Percentiles rank a stretch among this genome's conserved stretches.
Evolutionary conservation across 768 basidiomycete genomes (phyloP).

Genomic region (Suillus paluster): DNA sequence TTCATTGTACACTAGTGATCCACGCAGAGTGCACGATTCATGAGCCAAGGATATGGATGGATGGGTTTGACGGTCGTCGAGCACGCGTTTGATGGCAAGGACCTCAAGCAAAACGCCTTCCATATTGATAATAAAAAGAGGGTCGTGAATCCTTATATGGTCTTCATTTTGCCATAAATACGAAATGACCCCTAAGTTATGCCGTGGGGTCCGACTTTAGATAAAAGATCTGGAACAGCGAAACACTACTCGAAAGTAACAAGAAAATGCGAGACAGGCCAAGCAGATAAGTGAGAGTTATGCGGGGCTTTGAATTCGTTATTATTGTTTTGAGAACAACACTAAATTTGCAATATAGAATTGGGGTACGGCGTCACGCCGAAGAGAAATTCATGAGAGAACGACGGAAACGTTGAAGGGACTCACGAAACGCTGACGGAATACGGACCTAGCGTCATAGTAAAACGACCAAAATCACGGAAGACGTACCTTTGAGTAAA

Average conservation of each 20-base stretch:
- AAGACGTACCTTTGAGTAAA: too few relatives aligned
- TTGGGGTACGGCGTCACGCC: too few relatives aligned
- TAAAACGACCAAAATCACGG: too few relatives aligned
- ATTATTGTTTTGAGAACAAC: too few relatives aligned
- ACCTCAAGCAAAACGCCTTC: not conserved
- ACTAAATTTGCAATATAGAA: too few relatives aligned
- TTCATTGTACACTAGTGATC: constrained; percentile 31
- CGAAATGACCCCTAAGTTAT: not conserved
- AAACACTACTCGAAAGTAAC: too few relatives aligned
- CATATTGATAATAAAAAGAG: not conserved
- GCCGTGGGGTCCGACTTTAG: too few relatives aligned
- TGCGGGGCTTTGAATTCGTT: too few relatives aligned
- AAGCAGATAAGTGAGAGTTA: not conserved
- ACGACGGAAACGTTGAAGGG: not conserved
- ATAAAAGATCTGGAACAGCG: too few relatives aligned
- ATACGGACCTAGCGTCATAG: not conserved
- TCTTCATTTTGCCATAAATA: not conserved
- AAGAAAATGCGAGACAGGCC: not conserved
- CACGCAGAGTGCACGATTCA: not conserved
- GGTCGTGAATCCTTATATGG: not conserved
- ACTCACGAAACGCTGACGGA: not conserved
- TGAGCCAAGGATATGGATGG: not conserved
- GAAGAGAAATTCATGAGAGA: not conserved
- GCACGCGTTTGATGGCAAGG: constrained; percentile 5
- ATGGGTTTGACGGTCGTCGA: not conserved